Conservation (phyloP, 2,329 filamentous ascomycete genomes). For the Colletotrichum lini region DNA sequence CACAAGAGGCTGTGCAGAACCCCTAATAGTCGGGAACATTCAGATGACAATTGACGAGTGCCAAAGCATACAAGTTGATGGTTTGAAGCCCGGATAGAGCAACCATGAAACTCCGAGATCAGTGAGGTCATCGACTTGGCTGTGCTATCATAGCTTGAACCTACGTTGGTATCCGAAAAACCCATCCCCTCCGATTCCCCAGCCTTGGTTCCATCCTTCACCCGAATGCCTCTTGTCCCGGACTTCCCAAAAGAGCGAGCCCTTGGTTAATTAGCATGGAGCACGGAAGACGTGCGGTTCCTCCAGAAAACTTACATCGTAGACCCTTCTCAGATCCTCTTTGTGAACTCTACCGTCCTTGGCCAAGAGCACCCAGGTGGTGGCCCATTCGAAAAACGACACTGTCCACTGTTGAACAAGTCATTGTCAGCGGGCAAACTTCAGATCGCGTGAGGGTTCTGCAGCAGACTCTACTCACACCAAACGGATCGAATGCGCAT, state of each 20-base stretch:
- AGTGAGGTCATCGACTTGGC: no score
- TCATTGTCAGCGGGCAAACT: neutral
- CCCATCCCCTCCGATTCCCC: constrained; percentile 23
- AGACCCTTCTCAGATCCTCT: constrained; percentile 67
- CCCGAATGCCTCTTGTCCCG: constrained; percentile 16
- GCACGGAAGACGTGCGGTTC: constrained; percentile 40
- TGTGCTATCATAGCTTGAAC: neutral
- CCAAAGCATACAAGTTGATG: no score
- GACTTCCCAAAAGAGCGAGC: constrained; percentile 43
- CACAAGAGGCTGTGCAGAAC: no score
- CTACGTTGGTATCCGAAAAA: constrained; percentile 8
- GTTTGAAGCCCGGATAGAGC: no score
- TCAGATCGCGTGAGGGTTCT: neutral
- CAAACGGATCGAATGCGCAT: constrained; percentile 56
- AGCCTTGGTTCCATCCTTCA: constrained; percentile 31
- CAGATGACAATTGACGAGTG: no score
- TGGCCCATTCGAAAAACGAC: constrained; percentile 54
- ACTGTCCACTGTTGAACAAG: constrained; percentile 40
- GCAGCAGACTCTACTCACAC: constrained; percentile 49
- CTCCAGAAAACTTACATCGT: constrained; percentile 60
- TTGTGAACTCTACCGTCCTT: constrained; percentile 68
- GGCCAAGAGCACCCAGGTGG: constrained; percentile 67
- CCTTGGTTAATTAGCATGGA: constrained; percentile 56
- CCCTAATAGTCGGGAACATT: no score
- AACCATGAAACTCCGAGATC: no score